Conservation (phyloP, 768 basidiomycete genomes). For the Tricholoma bakamatsutake region DNA sequence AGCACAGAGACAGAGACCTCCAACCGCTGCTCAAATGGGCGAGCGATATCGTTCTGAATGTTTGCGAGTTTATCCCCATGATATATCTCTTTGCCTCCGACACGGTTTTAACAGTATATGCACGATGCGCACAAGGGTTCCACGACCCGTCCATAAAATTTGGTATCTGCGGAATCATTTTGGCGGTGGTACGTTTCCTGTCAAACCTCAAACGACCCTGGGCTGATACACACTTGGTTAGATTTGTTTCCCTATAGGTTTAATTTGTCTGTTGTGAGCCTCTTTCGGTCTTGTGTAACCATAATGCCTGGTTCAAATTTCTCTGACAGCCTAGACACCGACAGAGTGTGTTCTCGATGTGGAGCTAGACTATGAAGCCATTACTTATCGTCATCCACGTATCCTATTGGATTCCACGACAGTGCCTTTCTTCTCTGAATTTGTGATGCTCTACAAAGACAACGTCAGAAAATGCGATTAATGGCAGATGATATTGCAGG, state of each 20-base stretch:
- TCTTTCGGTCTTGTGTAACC: neutral
- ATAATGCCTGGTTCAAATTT: neutral
- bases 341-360: slow-evolving; percentile 10
- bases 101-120: slow-evolving; percentile 6
- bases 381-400: neutral
- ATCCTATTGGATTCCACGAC: neutral
- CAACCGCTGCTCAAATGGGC: slow-evolving; percentile 6
- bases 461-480: neutral
- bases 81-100: neutral
- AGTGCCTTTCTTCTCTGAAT: neutral
- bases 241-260: slow-evolving; percentile 12
- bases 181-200: slow-evolving; percentile 9
- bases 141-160: slow-evolving; percentile 9
- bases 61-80: neutral
- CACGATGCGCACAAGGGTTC: slow-evolving; percentile 11
- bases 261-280: slow-evolving; percentile 13
- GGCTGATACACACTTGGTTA: neutral
- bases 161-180: slow-evolving; percentile 14
- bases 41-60: slow-evolving; percentile 13
- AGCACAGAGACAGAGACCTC: neutral
- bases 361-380: neutral
- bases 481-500: neutral
- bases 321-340: slow-evolving; percentile 5
- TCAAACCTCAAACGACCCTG: neutral
- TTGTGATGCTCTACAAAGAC: neutral